Evolutionary conservation across 169 alveolate species (phyloP).

Genomic region (Pseudocohnilembus persalinus): DNA sequence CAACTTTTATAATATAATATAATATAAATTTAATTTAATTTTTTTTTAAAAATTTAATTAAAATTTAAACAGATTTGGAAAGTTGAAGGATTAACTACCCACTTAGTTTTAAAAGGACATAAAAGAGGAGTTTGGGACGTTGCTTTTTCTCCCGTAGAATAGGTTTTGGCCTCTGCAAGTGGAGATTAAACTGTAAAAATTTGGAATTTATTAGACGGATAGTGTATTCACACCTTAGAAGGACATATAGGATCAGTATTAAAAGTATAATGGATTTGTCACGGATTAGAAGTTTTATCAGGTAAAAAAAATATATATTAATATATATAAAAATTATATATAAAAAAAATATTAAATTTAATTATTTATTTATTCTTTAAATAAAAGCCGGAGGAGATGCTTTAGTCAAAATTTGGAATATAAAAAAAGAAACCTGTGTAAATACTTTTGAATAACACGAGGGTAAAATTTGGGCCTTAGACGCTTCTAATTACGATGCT

Average conservation of each 20-base stretch:
- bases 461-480: constrained; percentile 83
- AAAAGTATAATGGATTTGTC: constrained; percentile 68
- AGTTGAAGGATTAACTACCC: constrained; percentile 49
- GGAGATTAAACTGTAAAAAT: constrained; percentile 79
- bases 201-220: constrained; percentile 82
- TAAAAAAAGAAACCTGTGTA: constrained; percentile 74
- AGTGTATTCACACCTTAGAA: constrained; percentile 84
- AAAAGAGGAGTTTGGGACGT: constrained; percentile 88
- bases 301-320: neutral
- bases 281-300: constrained; percentile 72
- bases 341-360: neutral
- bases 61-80: constrained; percentile 63
- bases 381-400: constrained; percentile 73
- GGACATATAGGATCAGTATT: constrained; percentile 82
- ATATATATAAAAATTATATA: neutral
- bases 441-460: constrained; percentile 80
- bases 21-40: too few relatives aligned
- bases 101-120: constrained; percentile 74
- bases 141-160: constrained; percentile 80
- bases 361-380: neutral
- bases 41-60: too few relatives aligned
- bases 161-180: constrained; percentile 81
- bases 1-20: too few relatives aligned
- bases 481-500: constrained; percentile 49
- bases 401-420: constrained; percentile 82